Base-by-base conservation (phyloP, 2,329 filamentous ascomycete species). In the Allantophomopsis cytisporea region DNA sequence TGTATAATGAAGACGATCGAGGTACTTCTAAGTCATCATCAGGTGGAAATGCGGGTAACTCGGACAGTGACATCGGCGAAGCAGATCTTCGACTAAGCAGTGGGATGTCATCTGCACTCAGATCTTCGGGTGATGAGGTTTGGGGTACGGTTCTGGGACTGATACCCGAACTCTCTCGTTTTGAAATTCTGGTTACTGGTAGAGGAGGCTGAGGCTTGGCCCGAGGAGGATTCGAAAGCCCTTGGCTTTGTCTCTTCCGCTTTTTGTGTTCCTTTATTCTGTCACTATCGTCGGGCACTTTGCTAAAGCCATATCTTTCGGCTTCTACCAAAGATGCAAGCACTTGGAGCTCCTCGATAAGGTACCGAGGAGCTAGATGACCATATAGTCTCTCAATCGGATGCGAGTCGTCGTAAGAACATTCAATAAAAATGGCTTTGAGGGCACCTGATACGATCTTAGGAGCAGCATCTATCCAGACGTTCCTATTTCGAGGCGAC, bases 391-490 rank as follows among this genome's bases (percentile, higher is more conserved):
- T 73, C 37, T 82, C 78, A 43, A 91, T 79, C 16, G 75, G 69
- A 51, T 87, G 81, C 7, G 74, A 73, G 56, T 95, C 81, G 44
- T 86, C 83, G 57, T 89, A 98, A 45, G 85, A 94, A 59, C 89
- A 96, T 64, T 98, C 91, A 50, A 98, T 93, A 54, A 96, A 89
- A 11, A 98, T 82, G 10, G 81, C 89, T 0, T 69, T 72, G 1
- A 98, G 68, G 4, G 71, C 67, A 2, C 85, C 84, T 0, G 68
- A 62, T 0, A 69, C 81, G 18, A 98, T 77, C 55, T 93, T 94
- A 7, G 81, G 81, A 0, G 88, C 89, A 0, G 89, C 89, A 52
- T 91, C 83, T 47, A 76, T 71, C 91, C 91, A 98, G 12, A 98
- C 76, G 12, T 68, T 66, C n/a, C 71, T 63, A 47, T 91, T 96